phyloP scores from a whole-genome alignment of 169 alveolate species.

The Plasmodium inui region DNA sequence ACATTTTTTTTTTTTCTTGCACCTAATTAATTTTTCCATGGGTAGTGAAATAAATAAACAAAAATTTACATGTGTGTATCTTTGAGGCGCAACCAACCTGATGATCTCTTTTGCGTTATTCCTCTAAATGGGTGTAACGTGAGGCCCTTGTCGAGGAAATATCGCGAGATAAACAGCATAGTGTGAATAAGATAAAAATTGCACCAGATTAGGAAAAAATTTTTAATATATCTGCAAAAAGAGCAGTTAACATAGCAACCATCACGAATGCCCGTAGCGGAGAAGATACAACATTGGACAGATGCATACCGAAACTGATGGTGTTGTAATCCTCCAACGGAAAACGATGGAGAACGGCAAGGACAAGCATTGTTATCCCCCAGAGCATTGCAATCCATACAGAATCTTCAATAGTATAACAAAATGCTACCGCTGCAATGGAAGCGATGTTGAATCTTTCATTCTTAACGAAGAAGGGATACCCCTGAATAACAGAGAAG shows the following conservation, averaged over 20 bases:
- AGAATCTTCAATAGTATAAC: not conserved
- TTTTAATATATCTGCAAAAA: not conserved
- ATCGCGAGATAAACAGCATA: not conserved
- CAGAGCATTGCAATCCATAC: not conserved
- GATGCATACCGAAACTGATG: not conserved
- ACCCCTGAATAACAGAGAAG: not conserved
- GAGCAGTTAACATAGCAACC: not conserved
- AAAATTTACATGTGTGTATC: not conserved
- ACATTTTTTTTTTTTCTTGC: not conserved
- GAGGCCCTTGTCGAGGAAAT: not conserved
- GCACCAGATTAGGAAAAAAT: not conserved
- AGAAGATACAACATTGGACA: not conserved
- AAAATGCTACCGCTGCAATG: conserved; percentile 55
- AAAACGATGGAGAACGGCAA: not conserved
- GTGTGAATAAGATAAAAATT: not conserved
- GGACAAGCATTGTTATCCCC: not conserved
- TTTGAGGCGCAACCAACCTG: not conserved
- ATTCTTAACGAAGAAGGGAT: not conserved
- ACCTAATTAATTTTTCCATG: not conserved
- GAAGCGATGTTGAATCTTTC: conserved; percentile 8
- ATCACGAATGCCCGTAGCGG: not conserved
- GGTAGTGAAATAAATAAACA: not conserved
- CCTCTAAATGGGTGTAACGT: not conserved
- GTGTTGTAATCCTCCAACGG: not conserved
- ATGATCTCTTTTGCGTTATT: not conserved